Percentiles rank a stretch among this genome's conserved stretches.
Evolutionary conservation across 2,329 filamentous ascomycete genomes (phyloP).

Genomic region (Xenosphaeropsis pyriputrescens): DNA sequence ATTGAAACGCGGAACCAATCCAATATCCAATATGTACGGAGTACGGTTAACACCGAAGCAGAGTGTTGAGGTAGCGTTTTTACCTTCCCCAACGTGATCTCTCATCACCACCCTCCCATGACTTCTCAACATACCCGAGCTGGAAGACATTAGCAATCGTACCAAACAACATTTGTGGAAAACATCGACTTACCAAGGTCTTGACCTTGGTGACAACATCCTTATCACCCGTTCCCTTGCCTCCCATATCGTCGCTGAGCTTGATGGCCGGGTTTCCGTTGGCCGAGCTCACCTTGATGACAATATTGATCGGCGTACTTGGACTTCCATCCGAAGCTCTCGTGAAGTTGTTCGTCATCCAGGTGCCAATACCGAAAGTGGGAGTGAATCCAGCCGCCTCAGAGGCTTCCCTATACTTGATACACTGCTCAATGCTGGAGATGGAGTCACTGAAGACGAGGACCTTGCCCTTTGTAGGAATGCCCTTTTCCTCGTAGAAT

Average conservation of each 20-base stretch:
- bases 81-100: constrained; percentile 57
- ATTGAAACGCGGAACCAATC: no score
- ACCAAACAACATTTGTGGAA: no score
- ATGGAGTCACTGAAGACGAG: constrained; percentile 86
- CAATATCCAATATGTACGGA: no score
- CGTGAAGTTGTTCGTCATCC: constrained; percentile 88
- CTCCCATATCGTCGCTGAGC: constrained; percentile 69
- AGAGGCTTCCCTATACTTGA: constrained; percentile 77
- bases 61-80: neutral
- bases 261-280: constrained; percentile 75
- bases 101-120: constrained; percentile 77
- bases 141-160: no score
- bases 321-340: constrained; percentile 60
- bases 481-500: constrained; percentile 30
- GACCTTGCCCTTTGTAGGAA: constrained; percentile 26
- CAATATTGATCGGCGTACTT: constrained; percentile 86
- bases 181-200: constrained; percentile 29
- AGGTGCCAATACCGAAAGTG: constrained; percentile 89
- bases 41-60: no score
- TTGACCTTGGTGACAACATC: constrained; percentile 62
- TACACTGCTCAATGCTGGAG: constrained; percentile 67
- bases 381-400: constrained; percentile 71
- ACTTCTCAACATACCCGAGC: constrained; percentile 65
- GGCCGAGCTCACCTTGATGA: constrained; percentile 89
- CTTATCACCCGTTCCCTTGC: constrained; percentile 89